Evolutionary conservation across 768 basidiomycete species (phyloP).

Genomic region (Mycena polygramma): DNA sequence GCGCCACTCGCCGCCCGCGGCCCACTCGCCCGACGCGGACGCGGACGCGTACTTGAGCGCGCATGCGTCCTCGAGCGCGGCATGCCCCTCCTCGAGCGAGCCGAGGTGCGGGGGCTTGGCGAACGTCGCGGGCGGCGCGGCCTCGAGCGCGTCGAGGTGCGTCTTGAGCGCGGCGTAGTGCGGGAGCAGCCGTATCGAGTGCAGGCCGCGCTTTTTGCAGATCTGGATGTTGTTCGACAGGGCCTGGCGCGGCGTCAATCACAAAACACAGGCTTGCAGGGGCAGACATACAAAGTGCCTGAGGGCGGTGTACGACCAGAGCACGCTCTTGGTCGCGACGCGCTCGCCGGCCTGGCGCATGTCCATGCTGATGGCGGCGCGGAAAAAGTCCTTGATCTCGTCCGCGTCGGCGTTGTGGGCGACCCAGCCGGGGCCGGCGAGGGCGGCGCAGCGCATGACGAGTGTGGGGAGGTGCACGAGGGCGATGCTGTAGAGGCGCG

Average conservation of each 20-base stretch:
- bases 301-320: conserved; percentile 85
- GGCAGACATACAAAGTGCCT: conserved; percentile 66
- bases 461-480: conserved; percentile 77
- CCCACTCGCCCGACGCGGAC: conserved; percentile 59
- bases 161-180: conserved; percentile 69
- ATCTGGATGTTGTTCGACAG: conserved; percentile 78
- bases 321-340: conserved; percentile 82
- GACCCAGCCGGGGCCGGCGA: conserved; percentile 77
- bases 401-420: conserved; percentile 76
- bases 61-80: conserved; percentile 76
- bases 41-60: conserved; percentile 64
- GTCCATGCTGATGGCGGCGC: conserved; percentile 79
- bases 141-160: conserved; percentile 73
- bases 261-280: no score
- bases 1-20: conserved; percentile 62
- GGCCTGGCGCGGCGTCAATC: conserved; percentile 39
- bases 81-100: conserved; percentile 68
- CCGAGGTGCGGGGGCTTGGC: conserved; percentile 77
- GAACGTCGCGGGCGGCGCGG: conserved; percentile 68
- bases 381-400: conserved; percentile 82
- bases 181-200: conserved; percentile 75
- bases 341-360: conserved; percentile 83
- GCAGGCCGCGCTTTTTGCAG: conserved; percentile 74
- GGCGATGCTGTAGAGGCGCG: conserved; percentile 73
- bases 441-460: conserved; percentile 71